These are phyloP conservation scores for Tetramitus jugosus DNA, from an alignment of 208 protist genomes.

Conservation along the genomic window DNA sequence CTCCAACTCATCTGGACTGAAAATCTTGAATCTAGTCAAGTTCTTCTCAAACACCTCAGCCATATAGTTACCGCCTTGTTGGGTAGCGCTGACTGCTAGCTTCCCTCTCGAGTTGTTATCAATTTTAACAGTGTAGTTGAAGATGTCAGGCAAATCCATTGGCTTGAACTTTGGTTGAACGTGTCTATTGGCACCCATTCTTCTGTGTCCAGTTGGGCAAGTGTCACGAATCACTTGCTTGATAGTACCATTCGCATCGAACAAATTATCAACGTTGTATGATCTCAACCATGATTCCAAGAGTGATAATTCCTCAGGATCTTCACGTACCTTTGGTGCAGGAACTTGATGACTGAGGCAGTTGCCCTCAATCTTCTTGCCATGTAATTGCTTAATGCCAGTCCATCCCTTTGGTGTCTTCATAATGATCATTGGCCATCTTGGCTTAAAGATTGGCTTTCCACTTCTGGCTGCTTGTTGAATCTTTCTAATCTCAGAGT, in stretches of 20 bases:
- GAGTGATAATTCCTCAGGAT: neutral
- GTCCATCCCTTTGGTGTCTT: conserved; percentile 30
- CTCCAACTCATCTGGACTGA: neutral
- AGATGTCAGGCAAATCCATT: neutral
- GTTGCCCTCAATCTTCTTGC: conserved; percentile 23
- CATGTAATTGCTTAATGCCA: conserved; percentile 21
- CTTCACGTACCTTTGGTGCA: neutral
- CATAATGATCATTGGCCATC: conserved; percentile 29
- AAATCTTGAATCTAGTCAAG: neutral
- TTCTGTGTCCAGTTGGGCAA: neutral
- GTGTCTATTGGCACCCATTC: neutral
- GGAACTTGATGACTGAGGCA: neutral
- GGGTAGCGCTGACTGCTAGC: neutral
- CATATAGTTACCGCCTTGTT: neutral
- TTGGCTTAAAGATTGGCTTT: neutral
- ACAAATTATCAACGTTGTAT: neutral
- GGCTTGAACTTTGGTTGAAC: neutral
- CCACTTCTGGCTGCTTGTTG: neutral
- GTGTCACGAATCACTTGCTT: neutral
- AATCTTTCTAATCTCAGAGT: neutral
- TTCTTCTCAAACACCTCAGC: neutral
- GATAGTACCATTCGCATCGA: neutral
- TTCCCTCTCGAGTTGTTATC: neutral
- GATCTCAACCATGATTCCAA: neutral
- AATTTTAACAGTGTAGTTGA: neutral